Conservation (phyloP, 2,329 filamentous ascomycete genomes). For the Esteya vermicola region DNA sequence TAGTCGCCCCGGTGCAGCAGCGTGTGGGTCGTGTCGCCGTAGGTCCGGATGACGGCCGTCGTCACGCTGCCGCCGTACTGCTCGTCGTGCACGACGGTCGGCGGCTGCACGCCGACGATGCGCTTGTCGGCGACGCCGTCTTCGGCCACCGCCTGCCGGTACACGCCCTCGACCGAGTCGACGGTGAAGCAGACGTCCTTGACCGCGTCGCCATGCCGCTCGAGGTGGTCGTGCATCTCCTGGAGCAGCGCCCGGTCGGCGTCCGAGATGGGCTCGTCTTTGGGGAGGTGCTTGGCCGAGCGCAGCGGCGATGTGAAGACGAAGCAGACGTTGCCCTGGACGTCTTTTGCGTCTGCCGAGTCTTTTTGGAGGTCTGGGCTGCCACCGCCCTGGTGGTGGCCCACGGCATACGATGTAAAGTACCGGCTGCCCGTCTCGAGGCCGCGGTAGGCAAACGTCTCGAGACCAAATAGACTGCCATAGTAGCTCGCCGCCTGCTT, state of each 20-base stretch:
- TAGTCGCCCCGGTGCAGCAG: conserved; percentile 64
- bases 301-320: conserved; percentile 73
- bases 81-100: conserved; percentile 39
- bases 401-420: conserved; percentile 72
- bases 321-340: conserved; percentile 52
- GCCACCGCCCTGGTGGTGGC: conserved; percentile 31
- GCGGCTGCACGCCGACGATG: conserved; percentile 40
- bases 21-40: conserved; percentile 91
- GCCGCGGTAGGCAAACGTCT: conserved; percentile 67
- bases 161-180: conserved; percentile 73
- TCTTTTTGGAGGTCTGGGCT: too few species aligned
- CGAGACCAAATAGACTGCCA: conserved; percentile 74
- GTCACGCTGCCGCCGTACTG: conserved; percentile 55
- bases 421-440: conserved; percentile 76
- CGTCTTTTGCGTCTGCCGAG: too few species aligned
- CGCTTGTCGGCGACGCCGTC: conserved; percentile 22
- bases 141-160: conserved; percentile 52
- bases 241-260: conserved; percentile 52
- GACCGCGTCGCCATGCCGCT: conserved; percentile 81
- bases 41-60: conserved; percentile 74
- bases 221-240: conserved; percentile 71
- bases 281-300: conserved; percentile 36
- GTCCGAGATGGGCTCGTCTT: conserved; percentile 44
- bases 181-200: conserved; percentile 95
- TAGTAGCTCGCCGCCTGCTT: conserved; percentile 91